Base-by-base conservation (phyloP, 2,329 filamentous ascomycete species). In the Alternaria ethzedia region DNA sequence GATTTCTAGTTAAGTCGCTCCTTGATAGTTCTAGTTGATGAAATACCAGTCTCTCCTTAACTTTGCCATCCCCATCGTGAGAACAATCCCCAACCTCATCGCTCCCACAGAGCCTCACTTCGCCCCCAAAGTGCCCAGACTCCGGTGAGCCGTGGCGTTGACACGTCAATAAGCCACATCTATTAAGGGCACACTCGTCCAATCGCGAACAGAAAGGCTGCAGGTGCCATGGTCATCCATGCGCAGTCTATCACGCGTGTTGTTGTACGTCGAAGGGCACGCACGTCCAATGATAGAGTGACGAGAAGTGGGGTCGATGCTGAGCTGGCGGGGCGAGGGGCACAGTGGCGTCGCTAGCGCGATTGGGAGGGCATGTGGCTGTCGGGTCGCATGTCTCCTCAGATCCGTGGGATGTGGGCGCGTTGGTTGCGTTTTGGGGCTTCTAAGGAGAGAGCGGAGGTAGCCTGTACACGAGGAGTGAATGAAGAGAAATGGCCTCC, bases 301-400 rank as follows among this genome's bases (percentile, higher is more conserved):
- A 13, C 20, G 23, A 6, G 32, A 36, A 30, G 17, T 25, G 44
- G 28, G n/a, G 51, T 25, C 23, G 17, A 36, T 8, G 50, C 8
- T 57, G 58, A 57, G 32, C 28, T 51, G 45, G 58, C 32, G 15
- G 58, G 52, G 45, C 45, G 6, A 36, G 30, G 43, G 63, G 63
- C 63, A 63, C 57, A 21, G 49, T 23, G 28, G 21, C 50, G n/a
- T 47, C 3, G 45, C 36, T 17, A 11, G 36, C 9, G 36, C 36
- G 36, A 2, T 5, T 17, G 4, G 8, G 8, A 41, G 9, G 36
- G 36, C 9, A 0, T 17, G 9, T 11, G 36, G 36, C 36, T 41
- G 36, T 41, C 5, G n/a, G 9, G n/a, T 11, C 5, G n/a, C 1
- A 2, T 17, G n/a, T 41, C n/a, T 17, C 36, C 5, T 3, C 15